Conservation (phyloP, 2,329 filamentous ascomycete genomes). For the Drechslera avenae region DNA sequence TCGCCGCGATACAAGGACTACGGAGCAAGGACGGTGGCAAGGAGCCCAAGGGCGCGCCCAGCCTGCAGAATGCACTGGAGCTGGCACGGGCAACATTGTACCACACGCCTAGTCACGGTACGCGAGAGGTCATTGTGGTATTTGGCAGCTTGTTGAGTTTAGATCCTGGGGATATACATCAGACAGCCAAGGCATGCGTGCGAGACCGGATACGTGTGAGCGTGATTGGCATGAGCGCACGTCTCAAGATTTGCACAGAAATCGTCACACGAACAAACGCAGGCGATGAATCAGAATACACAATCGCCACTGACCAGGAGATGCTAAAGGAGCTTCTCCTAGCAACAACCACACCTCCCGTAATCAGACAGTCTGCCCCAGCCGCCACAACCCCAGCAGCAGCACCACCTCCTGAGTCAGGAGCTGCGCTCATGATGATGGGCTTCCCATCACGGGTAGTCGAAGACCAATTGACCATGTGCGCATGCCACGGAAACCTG, state of each 20-base stretch:
- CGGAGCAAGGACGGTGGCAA: slow-evolving; percentile 66
- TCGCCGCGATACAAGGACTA: slow-evolving; percentile 73
- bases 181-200: slow-evolving; percentile 80
- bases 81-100: slow-evolving; percentile 93
- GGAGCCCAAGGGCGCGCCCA: slow-evolving; percentile 57
- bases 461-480: slow-evolving; percentile 74
- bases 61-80: slow-evolving; percentile 90
- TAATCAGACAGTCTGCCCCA: slow-evolving; percentile 65
- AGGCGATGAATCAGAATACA: slow-evolving; percentile 76
- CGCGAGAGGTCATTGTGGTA: slow-evolving; percentile 87
- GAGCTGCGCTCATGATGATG: slow-evolving; percentile 83
- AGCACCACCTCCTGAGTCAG: slow-evolving; percentile 44
- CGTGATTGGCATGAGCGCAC: slow-evolving; percentile 87
- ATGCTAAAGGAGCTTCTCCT: slow-evolving; percentile 91
- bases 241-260: slow-evolving; percentile 90
- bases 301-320: slow-evolving; percentile 82
- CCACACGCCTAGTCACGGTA: slow-evolving; percentile 91
- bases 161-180: slow-evolving; percentile 93
- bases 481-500: slow-evolving; percentile 86
- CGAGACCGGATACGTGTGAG: slow-evolving; percentile 84
- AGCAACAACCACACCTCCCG: slow-evolving; percentile 84
- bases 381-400: slow-evolving; percentile 38
- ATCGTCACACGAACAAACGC: slow-evolving; percentile 86
- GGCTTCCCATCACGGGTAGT: slow-evolving; percentile 90
- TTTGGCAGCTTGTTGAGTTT: slow-evolving; percentile 89